Percentiles rank a stretch among this genome's conserved stretches.
These are phyloP conservation scores for Mycena rosella DNA, from an alignment of 768 basidiomycete species.

Conservation along the genomic window DNA sequence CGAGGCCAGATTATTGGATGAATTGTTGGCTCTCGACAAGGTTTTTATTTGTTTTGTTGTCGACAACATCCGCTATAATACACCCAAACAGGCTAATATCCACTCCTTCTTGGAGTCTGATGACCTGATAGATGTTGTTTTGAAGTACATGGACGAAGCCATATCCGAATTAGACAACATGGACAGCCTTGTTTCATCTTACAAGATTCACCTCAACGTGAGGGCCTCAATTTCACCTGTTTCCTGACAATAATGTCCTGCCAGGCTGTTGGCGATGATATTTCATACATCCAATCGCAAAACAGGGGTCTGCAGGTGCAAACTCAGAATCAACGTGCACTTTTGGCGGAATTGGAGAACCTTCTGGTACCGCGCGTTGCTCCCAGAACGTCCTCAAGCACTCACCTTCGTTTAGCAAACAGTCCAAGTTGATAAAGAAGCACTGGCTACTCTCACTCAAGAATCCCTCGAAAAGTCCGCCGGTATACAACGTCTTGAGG, in stretches of 20 bases:
- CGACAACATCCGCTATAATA: conserved; percentile 20
- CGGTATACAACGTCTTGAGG: conserved; percentile 85
- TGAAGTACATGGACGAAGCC: conserved; percentile 92
- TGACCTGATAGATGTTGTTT: conserved; percentile 86
- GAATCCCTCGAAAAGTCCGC: conserved; percentile 87
- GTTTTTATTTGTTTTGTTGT: conserved; percentile 54
- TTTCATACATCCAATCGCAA: conserved; percentile 95
- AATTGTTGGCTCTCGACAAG: conserved; percentile 94
- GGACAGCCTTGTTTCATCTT: conserved; percentile 90
- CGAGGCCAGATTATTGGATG: conserved; percentile 89
- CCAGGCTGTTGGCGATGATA: conserved; percentile 95
- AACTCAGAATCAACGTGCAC: conserved; percentile 91
- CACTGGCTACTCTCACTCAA: conserved; percentile 83
- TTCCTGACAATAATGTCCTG: conserved; percentile 2
- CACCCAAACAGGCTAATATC: conserved; percentile 84
- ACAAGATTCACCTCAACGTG: conserved; percentile 97
- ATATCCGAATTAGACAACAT: conserved; percentile 90
- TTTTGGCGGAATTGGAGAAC: conserved; percentile 89
- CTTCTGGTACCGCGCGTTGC: conserved; percentile 67
- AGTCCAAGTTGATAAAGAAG: conserved; percentile 88
- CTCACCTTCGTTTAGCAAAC: conserved; percentile 73
- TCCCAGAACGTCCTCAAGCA: conserved; percentile 3
- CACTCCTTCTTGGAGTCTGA: conserved; percentile 98
- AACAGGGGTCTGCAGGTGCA: conserved; percentile 97
- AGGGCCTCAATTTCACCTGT: conserved; percentile 43